A percentile compares a stretch with the other conserved stretches of the same genome.
These are phyloP conservation scores for Erucastrum elatum DNA, from an alignment of 345 rosid genomes.

Conservation along the genomic window DNA sequence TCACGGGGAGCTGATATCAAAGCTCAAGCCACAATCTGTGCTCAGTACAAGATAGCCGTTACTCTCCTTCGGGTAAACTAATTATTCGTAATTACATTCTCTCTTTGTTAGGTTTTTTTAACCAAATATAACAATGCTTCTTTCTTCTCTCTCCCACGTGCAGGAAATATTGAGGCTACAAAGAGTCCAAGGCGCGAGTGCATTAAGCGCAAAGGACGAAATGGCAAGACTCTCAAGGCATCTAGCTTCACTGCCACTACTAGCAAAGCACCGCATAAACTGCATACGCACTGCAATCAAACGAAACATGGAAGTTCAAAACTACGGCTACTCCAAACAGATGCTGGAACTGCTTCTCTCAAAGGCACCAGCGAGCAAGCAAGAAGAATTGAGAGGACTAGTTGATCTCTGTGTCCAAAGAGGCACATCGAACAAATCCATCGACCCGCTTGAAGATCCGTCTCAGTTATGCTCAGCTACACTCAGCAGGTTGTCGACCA, in stretches of 20 bases:
- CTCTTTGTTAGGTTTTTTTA: neutral
- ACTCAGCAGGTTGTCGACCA: slow-evolving; percentile 90
- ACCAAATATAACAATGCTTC: neutral
- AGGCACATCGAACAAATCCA: slow-evolving; percentile 87
- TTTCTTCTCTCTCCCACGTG: neutral
- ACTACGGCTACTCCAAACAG: slow-evolving; percentile 85
- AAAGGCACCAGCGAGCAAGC: slow-evolving; percentile 89
- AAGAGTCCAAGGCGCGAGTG: slow-evolving; percentile 87
- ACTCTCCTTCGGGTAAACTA: slow-evolving; percentile 76
- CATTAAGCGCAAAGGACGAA: slow-evolving; percentile 94
- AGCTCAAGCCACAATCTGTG: slow-evolving; percentile 97
- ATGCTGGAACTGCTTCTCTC: slow-evolving; percentile 95
- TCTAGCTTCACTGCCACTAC: slow-evolving; percentile 83
- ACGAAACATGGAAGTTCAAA: slow-evolving; percentile 97
- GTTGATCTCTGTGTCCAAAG: slow-evolving; percentile 88
- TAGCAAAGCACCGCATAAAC: slow-evolving; percentile 91
- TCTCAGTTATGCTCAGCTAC: slow-evolving; percentile 97
- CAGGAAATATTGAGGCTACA: slow-evolving; percentile 93
- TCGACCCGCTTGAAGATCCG: slow-evolving; percentile 92
- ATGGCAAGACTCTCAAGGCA: slow-evolving; percentile 96
- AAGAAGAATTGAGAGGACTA: slow-evolving; percentile 83
- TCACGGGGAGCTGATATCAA: slow-evolving; percentile 96
- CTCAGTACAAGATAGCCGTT: slow-evolving; percentile 95
- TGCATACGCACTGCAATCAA: slow-evolving; percentile 94
- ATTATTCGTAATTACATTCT: neutral